These are phyloP conservation scores for Boletus bicolor DNA, from an alignment of 768 basidiomycete species.

Conservation along the genomic window DNA sequence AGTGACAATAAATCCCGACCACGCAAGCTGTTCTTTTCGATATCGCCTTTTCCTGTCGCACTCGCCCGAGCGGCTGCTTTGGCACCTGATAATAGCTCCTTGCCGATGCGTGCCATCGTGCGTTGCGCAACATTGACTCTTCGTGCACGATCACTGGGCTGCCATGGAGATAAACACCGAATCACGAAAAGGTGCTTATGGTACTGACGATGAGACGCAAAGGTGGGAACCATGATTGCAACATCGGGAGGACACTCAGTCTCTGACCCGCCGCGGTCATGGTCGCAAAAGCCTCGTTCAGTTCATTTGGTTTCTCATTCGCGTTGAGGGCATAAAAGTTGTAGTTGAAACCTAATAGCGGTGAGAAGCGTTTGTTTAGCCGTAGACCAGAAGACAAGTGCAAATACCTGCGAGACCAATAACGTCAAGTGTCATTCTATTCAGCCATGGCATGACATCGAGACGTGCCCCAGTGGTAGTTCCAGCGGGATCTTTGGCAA, in stretches of 20 bases:
- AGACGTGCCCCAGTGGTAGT: slow-evolving; percentile 8
- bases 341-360: slow-evolving; percentile 36
- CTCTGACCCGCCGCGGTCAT: slow-evolving; percentile 13
- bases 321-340: slow-evolving; percentile 31
- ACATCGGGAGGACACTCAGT: slow-evolving; percentile 24
- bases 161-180: not conserved
- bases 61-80: slow-evolving; percentile 4
- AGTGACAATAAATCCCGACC: no score
- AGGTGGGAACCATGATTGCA: slow-evolving; percentile 35
- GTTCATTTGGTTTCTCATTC: slow-evolving; percentile 25
- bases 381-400: not conserved
- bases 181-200: not conserved
- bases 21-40: slow-evolving; percentile 26
- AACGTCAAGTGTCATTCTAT: slow-evolving; percentile 36
- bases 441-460: slow-evolving; percentile 34
- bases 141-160: slow-evolving; percentile 25
- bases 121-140: slow-evolving; percentile 27
- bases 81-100: slow-evolving; percentile 38
- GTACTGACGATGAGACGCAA: slow-evolving; percentile 39
- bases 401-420: slow-evolving; percentile 30
- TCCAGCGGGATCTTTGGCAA: slow-evolving; percentile 21
- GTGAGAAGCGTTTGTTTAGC: not conserved
- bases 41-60: slow-evolving; percentile 21
- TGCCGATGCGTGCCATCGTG: slow-evolving; percentile 51
- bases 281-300: slow-evolving; percentile 30